These are phyloP conservation scores for Rhododendron griersonianum DNA, from an alignment of 148 eudicot species.

Conservation along the genomic window DNA sequence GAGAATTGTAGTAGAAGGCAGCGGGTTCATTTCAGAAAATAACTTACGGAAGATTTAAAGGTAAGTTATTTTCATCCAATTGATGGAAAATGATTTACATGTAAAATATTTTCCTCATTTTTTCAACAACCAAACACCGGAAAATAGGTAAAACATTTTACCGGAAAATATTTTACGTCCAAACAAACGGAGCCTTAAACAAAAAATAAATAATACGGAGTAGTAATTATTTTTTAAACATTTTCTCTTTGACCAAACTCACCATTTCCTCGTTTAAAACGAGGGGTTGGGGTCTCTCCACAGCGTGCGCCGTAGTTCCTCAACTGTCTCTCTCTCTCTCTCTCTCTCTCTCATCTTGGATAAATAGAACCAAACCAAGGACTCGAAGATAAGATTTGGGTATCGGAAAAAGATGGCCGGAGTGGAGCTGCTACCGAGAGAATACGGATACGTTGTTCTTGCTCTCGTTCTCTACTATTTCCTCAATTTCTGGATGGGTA, in stretches of 20 bases:
- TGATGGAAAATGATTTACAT: no score
- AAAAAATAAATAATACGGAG: no score
- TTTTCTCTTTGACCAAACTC: neutral
- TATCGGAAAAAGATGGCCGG: conserved; percentile 33
- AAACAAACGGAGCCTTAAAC: no score
- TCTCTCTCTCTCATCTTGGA: neutral
- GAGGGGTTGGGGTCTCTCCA: neutral
- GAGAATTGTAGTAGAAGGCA: no score
- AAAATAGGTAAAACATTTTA: no score
- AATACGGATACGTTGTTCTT: conserved; percentile 76
- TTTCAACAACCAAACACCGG: no score
- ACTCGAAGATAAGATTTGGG: neutral
- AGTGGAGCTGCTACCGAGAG: conserved; percentile 48
- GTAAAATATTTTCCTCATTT: no score
- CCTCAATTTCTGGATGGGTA: conserved; percentile 76
- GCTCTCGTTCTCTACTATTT: conserved; percentile 51
- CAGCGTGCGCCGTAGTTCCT: neutral
- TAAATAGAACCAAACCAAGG: neutral
- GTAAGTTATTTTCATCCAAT: no score
- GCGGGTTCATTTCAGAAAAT: no score
- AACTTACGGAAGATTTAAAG: no score
- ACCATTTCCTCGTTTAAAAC: neutral
- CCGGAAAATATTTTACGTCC: no score
- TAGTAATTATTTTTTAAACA: no score
- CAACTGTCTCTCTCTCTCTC: neutral